Conservation (phyloP, 2,329 filamentous ascomycete genomes). For the Dothideomycetes sp. region DNA sequence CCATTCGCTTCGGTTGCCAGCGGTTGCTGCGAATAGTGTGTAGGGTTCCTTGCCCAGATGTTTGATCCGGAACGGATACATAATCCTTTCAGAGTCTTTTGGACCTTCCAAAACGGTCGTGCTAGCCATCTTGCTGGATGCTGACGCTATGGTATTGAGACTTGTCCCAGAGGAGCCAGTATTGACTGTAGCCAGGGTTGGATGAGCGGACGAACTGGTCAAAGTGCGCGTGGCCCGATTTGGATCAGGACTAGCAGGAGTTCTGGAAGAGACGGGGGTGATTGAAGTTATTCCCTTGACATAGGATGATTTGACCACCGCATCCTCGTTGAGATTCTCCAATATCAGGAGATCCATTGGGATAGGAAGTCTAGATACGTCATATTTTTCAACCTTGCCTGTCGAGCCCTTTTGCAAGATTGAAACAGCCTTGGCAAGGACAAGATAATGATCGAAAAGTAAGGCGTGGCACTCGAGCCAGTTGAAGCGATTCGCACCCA, state of each 20-base stretch:
- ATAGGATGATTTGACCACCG: conserved; percentile 65
- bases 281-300: conserved; percentile 65
- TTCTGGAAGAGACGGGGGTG: conserved; percentile 47
- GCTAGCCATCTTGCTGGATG: conserved; percentile 29
- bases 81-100: conserved; percentile 65
- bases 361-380: conserved; percentile 90
- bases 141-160: conserved; percentile 42
- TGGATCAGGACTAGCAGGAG: conserved; percentile 17
- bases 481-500: conserved; percentile 78
- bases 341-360: conserved; percentile 92
- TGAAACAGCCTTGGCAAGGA: conserved; percentile 65
- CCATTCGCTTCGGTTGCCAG: conserved; percentile 74
- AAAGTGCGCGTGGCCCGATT: conserved; percentile 42
- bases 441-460: conserved; percentile 92
- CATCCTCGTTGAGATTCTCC: conserved; percentile 85
- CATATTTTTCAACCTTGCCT: conserved; percentile 72
- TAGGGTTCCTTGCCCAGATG: conserved; percentile 92
- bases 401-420: conserved; percentile 56
- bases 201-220: conserved; percentile 36
- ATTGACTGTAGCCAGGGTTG: conserved; percentile 53
- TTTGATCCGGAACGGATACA: conserved; percentile 93
- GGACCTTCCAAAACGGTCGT: conserved; percentile 42
- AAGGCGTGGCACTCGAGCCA: conserved; percentile 93
- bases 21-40: conserved; percentile 73
- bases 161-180: conserved; percentile 53